Base-by-base conservation (phyloP, 2,329 filamentous ascomycete species). In the Scedosporium aurantiacum region DNA sequence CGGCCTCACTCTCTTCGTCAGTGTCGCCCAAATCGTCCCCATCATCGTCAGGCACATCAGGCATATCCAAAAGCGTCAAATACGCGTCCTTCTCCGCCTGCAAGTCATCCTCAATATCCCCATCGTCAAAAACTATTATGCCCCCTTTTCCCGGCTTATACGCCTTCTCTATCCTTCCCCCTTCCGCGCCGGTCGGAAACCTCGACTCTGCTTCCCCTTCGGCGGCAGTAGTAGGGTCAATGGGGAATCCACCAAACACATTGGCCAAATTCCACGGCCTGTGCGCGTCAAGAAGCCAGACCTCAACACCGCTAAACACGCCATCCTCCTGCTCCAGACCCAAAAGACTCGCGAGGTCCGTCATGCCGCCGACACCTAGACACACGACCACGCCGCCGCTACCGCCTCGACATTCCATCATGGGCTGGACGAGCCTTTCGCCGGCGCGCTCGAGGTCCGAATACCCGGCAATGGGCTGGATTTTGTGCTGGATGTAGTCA, bases 401-500 rank as follows among this genome's bases (percentile, higher is more conserved):
- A 8, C 93, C 93, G 25, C 93, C 93, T 62, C 88, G 82, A 32
- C 85, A 85, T 69, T 89, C 86, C 79, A 91, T 92, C 90, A 97
- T 91, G 10, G 91, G 91, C 61, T 80, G 81, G 47, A 97, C 88
- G 54, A 95, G 80, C 66, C 92, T 86, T 69, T 84, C 82, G 55
- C 92, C 92, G 23, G 88, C 88, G 67, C 85, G 86, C 70, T 90
- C 82, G 56, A 99, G 83, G 72, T 97, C 94, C 66, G 85, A 87
- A 84, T 97, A 97, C 61, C 94, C 94, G 21, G 90, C 85, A 61
- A 99, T 88, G 1, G 94, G 94, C 69, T 97, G 90, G 70, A 97
- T 96, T 75, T 97, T 97, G 78, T 97, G 93, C 14, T 89, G 90
- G 67, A 99, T 96, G 71, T 96, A 97, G 78, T 99, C 94, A 79